Conservation (phyloP, 164 flowering plant genomes). For the Nymphaea thermarum region DNA sequence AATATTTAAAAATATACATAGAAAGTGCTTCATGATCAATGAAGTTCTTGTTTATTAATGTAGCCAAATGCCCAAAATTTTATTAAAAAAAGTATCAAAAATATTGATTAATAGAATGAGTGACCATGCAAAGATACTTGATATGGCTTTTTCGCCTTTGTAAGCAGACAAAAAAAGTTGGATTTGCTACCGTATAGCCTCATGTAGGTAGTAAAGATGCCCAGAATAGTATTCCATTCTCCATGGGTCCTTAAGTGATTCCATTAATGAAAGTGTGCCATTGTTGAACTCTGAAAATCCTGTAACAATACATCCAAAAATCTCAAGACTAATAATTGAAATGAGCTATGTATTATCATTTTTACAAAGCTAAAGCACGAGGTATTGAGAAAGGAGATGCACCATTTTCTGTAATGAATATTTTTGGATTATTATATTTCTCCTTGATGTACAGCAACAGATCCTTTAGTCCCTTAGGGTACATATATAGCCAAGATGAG, state of each 20-base stretch:
- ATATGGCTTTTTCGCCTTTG: not conserved
- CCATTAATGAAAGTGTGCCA: conserved; percentile 9
- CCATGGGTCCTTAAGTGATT: conserved; percentile 23
- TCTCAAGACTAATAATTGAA: not conserved
- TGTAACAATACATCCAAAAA: not conserved
- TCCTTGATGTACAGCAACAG: conserved; percentile 22
- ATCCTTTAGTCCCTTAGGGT: conserved; percentile 30
- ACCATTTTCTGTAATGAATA: conserved; percentile 59
- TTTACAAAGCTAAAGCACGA: not conserved
- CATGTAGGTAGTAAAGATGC: conserved; percentile 24
- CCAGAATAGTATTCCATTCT: conserved; percentile 25
- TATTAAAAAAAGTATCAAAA: too few species aligned
- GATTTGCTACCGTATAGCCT: conserved; percentile 16
- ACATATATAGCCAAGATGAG: conserved; percentile 20
- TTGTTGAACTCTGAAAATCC: conserved; percentile 28
- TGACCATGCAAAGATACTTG: too few species aligned
- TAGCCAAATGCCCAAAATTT: too few species aligned
- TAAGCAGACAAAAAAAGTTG: not conserved
- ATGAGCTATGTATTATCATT: not conserved
- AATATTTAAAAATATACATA: too few species aligned
- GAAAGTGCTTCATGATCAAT: too few species aligned
- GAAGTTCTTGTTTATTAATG: too few species aligned
- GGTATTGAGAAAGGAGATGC: not conserved
- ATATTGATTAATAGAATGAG: too few species aligned
- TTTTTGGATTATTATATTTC: conserved; percentile 25